A percentile compares a stretch with the other conserved stretches of the same genome.
These are phyloP conservation scores for Scutellaria barbata DNA, from an alignment of 257 asterid genomes.

Conservation along the genomic window DNA sequence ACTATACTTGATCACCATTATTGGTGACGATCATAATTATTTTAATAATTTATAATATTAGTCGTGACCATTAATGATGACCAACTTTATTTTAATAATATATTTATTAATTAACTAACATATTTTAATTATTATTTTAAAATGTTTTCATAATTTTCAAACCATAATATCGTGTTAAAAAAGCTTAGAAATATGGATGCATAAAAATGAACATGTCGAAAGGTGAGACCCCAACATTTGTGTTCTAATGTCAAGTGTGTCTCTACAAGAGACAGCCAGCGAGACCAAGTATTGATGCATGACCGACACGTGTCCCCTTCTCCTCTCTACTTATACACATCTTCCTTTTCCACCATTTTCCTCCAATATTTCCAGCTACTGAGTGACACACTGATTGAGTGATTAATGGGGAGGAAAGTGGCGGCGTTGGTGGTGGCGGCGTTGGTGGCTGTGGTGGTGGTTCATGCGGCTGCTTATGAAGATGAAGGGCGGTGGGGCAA, in stretches of 20 bases:
- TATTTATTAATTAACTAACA: too few species aligned
- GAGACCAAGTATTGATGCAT: conserved; percentile 54
- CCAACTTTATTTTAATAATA: too few species aligned
- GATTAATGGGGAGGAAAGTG: conserved; percentile 32
- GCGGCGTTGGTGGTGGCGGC: conserved; percentile 26
- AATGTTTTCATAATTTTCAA: too few species aligned
- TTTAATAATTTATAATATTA: too few species aligned
- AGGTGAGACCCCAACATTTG: too few species aligned
- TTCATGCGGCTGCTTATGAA: conserved; percentile 29
- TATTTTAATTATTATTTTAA: too few species aligned
- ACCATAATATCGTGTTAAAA: too few species aligned
- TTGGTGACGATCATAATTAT: too few species aligned
- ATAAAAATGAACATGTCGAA: too few species aligned
- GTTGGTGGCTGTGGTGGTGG: conserved; percentile 36
- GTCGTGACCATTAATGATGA: too few species aligned
- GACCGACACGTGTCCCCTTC: conserved; percentile 57
- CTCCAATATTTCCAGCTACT: neutral
- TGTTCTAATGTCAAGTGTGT: conserved; percentile 33
- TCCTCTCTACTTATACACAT: conserved; percentile 44
- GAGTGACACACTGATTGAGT: neutral
- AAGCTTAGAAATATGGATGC: too few species aligned
- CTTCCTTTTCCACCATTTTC: conserved; percentile 3
- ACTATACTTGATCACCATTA: too few species aligned
- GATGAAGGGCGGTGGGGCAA: conserved; percentile 28
- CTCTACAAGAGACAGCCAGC: conserved; percentile 54